Evolutionary conservation across 2,329 filamentous ascomycete genomes (phyloP), one percentile per base, ranked within the genome.

Genomic region (Thelonectria olida): DNA sequence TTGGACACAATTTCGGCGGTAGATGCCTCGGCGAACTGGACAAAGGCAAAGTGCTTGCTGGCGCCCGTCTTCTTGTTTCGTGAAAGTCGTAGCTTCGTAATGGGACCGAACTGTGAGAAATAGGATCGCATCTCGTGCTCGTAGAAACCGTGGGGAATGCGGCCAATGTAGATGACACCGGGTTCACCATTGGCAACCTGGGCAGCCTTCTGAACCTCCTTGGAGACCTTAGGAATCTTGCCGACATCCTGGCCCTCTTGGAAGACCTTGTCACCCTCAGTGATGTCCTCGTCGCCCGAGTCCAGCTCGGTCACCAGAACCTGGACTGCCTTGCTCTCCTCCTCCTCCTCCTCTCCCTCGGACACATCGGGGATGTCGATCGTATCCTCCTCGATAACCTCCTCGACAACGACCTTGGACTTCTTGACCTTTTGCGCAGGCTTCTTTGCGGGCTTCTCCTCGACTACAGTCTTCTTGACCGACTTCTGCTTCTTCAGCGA

Each of bases 101-200:
- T 93, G 13, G 87, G 83, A 69, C 96, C 96, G 70, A 99, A 99
- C 78, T 99, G 96, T 55, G 89, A 87, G 75, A 98, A 97, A 83
- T 98, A 99, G 67, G 90, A 88, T 70, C 88, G 89, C 91, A 99
- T 96, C 80, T 98, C 91, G 73, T 93, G 88, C 81, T 99, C 96
- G 84, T 95, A 98, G 87, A 99, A 99, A 80, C 96, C 81, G 80
- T 96, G 92, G 38, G 94, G 94, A 62, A 97, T 90, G 67, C 93
- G 92, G 75, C 92, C 93, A 72, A 99, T 85, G 80, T 97, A 98
- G 73, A 98, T 85, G 39, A 96, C 90, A 47, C 94, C 95, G 2
- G 92, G 87, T 52, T 86, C 84, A 47, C 84, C 82, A 58, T 81
- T 80, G 19, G 73, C 72, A 25, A 69, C 71, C 67, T 79, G 75